Conservation (phyloP, 2,329 filamentous ascomycete genomes). For the Aureobasidium sp. region DNA sequence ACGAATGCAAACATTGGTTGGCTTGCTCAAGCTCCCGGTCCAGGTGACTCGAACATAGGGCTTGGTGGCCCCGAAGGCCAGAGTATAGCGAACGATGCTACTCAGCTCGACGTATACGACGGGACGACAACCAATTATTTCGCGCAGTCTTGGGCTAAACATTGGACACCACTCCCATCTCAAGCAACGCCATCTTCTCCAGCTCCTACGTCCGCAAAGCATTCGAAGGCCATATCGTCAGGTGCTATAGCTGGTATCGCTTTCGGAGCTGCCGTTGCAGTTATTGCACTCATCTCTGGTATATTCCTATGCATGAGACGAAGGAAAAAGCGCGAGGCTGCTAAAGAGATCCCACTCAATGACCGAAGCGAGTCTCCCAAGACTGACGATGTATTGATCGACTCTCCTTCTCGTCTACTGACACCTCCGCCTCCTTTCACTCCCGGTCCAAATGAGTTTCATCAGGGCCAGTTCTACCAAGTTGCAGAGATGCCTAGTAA, state of each 20-base stretch:
- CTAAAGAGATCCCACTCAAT: background rate
- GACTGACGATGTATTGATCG: background rate
- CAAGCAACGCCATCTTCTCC: background rate
- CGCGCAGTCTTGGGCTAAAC: background rate
- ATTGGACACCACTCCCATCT: background rate
- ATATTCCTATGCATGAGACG: background rate
- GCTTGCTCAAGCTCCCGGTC: slow-evolving; percentile 35
- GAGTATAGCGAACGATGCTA: background rate
- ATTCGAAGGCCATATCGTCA: background rate
- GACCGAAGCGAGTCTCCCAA: background rate
- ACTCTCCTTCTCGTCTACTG: background rate
- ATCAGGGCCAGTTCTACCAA: background rate
- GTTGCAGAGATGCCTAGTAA: background rate
- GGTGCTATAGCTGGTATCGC: background rate
- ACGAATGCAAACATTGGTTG: slow-evolving; percentile 28
- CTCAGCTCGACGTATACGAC: background rate
- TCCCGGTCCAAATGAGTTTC: background rate
- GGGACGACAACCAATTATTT: background rate
- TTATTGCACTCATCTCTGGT: background rate
- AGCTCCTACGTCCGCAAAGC: background rate
- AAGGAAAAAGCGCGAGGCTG: background rate
- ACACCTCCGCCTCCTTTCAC: background rate
- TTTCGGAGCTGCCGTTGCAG: background rate
- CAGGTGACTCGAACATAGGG: slow-evolving; percentile 12
- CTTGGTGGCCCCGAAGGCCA: background rate